A percentile compares a stretch with the other conserved stretches of the same genome.
These are phyloP conservation scores for Penicillium tannophilum DNA, from an alignment of 495 filamentous ascomycete species.

Conservation along the genomic window DNA sequence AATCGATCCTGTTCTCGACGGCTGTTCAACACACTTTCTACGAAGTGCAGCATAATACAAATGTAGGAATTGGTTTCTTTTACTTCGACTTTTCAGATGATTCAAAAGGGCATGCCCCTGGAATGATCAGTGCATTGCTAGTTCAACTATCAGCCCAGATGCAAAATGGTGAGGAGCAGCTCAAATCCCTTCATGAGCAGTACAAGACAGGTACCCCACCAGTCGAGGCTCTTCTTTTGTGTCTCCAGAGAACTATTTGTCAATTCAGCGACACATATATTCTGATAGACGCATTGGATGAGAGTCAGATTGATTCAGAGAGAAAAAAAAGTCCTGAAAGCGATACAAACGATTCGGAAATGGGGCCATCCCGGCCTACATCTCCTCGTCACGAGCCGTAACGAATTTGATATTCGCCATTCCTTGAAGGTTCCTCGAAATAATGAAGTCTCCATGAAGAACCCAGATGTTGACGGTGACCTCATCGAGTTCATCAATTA, in stretches of 20 bases:
- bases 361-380: constrained; percentile 32
- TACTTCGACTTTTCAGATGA: constrained; percentile 44
- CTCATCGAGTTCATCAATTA: constrained; percentile 34
- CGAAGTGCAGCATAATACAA: constrained; percentile 10
- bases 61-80: constrained; percentile 41
- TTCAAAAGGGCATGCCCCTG: constrained; percentile 26
- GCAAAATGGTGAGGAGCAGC: constrained; percentile 16
- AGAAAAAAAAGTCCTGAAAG: constrained; percentile 26
- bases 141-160: constrained; percentile 38
- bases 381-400: constrained; percentile 41
- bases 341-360: constrained; percentile 25
- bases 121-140: constrained; percentile 39
- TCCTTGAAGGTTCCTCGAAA: constrained; percentile 22
- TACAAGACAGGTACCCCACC: constrained; percentile 14
- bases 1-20: constrained; percentile 43
- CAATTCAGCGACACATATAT: constrained; percentile 28
- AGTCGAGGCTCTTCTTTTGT: constrained; percentile 13
- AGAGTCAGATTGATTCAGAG: constrained; percentile 21
- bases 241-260: constrained; percentile 17
- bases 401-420: constrained; percentile 37
- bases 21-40: constrained; percentile 28
- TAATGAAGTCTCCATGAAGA: constrained; percentile 25
- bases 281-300: constrained; percentile 33
- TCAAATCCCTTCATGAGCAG: too few species aligned
- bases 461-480: constrained; percentile 29